Conservation (phyloP, 306 rosid genomes). For the Elaeagnus macrophylla region DNA sequence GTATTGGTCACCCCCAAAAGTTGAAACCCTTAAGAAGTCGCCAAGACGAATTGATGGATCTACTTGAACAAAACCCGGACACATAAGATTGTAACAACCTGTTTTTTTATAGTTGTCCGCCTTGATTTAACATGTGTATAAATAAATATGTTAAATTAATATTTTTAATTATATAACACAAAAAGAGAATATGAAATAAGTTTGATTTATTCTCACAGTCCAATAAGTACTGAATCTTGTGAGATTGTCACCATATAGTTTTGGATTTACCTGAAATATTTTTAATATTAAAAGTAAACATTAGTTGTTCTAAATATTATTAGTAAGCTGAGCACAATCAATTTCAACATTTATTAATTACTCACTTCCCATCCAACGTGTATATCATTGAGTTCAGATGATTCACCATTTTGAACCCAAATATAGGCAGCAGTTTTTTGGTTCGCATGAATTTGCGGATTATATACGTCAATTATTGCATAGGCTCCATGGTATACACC, state of each 20-base stretch:
- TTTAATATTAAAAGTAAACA: too few species aligned
- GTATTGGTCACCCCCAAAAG: not conserved
- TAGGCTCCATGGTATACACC: conserved; percentile 2
- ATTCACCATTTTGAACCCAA: not conserved
- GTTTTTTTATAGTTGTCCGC: not conserved
- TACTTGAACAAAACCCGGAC: conserved; percentile 22
- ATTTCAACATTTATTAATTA: not conserved
- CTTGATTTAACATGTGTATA: not conserved
- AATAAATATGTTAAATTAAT: too few species aligned
- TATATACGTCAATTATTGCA: not conserved
- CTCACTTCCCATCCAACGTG: conserved; percentile 3
- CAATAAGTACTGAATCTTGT: conserved; percentile 1
- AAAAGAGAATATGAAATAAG: not conserved
- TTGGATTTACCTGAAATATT: not conserved
- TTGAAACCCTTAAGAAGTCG: not conserved
- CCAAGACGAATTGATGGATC: not conserved
- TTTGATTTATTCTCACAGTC: conserved; percentile 6
- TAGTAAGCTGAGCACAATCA: not conserved
- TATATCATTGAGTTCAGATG: not conserved
- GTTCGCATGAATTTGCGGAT: not conserved
- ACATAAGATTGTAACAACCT: conserved; percentile 11
- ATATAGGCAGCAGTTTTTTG: not conserved
- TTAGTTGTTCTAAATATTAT: too few species aligned
- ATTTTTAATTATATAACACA: not conserved
- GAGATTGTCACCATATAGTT: conserved; percentile 1